Evolutionary conservation across 768 basidiomycete species (phyloP), one percentile per base, ranked within the genome.

Genomic region (Mycena floridula): DNA sequence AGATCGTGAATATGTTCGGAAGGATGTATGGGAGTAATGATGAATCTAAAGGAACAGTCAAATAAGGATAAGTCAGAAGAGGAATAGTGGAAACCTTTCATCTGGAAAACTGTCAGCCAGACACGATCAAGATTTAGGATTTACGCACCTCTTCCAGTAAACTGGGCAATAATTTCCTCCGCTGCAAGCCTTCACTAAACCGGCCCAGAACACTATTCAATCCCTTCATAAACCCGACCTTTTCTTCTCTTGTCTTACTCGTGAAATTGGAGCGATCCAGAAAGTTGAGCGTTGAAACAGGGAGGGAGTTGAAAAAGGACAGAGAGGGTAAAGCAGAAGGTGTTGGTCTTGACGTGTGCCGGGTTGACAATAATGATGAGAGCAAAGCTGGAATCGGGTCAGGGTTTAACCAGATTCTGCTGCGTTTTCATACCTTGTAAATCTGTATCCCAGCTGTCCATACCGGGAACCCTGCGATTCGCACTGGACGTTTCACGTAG

Each of bases 201-300:
- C 74, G 80, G 44, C 81, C 81, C 27, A 98, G 64, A 6, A 97
- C 93, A 40, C 74, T 58, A 1, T 84, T 74, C 16, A 97, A 66
- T 1, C 95, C 94, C 60, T 90, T 90, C 81, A 97, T 87, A 61
- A 97, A 97, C 0, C 89, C 88, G 22, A 96, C 85, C 60, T 98
- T 98, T 59, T 97, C 96, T 66, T 98, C 95, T 45, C 85, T 69
- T 2, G 92, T 84, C 63, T 97, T 96, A 0, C 90, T 81, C 1
- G 93, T 89, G 59, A 98, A 99, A 46, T 85, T 95, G 4, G 94
- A 89, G 12, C 95, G 82, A 56, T 98, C 95, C 43, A 99, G 69
- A 66, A 98, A 99, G 57, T 92, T 93, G 25, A 99, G 75, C 0
- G 95, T 98, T 2, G 90, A 94, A 20, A 98, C 93, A 6, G 95